Conservation (phyloP, 2,329 filamentous ascomycete genomes). For the Aspergillus tubingensis region DNA sequence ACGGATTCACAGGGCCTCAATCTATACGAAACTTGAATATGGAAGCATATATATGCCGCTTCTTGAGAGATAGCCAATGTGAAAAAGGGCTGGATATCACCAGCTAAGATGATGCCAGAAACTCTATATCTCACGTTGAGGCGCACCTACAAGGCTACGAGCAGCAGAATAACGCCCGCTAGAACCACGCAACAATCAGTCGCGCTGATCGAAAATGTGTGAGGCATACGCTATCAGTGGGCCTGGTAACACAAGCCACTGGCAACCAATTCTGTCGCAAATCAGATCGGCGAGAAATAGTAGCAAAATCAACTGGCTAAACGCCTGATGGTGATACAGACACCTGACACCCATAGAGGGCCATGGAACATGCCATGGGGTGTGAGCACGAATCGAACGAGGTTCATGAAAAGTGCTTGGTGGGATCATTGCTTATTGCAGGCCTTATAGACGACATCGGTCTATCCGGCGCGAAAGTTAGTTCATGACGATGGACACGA, state of each 20-base stretch:
- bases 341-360: not conserved
- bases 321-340: not conserved
- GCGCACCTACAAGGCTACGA: not conserved
- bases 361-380: not conserved
- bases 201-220: not conserved
- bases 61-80: not conserved
- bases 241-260: not conserved
- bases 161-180: not conserved
- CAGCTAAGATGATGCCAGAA: not conserved
- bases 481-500: not conserved
- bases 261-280: not conserved
- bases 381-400: not conserved
- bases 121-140: not conserved
- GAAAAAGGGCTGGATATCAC: not conserved
- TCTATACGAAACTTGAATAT: conserved; percentile 19
- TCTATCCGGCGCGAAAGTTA: not conserved
- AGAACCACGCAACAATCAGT: not conserved
- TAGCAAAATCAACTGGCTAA: not conserved
- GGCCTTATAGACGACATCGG: not conserved
- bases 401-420: not conserved
- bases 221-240: not conserved
- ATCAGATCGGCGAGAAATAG: not conserved
- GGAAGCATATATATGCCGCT: not conserved
- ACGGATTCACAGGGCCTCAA: conserved; percentile 9
- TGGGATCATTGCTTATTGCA: not conserved